Evolutionary conservation across 2,329 filamentous ascomycete genomes (phyloP), one percentile per base, ranked within the genome.

Genomic region (Sporothrix dimorphospora): DNA sequence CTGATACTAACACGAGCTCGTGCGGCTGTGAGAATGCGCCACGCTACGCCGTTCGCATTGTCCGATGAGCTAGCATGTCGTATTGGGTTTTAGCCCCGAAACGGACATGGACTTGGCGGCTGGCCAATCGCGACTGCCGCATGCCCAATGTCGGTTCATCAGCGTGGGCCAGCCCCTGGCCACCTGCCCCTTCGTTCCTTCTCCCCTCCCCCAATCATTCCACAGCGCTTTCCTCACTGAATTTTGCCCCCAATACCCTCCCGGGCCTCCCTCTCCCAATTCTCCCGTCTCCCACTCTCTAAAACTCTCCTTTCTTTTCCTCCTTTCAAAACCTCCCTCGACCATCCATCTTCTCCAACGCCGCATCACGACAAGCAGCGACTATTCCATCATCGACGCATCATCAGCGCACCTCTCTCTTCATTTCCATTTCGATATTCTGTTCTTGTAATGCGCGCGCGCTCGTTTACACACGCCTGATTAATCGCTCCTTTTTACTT

Each of bases 111-210:
- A 21, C 59, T 27, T 65, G 59, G 59, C n/a, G 45, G 11, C 27
- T 68, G 47, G 47, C 65, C 65, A 68, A 68, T 68, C 47, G 47
- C 47, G 30, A 68, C 65, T 68, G 27, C 65, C 65, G 19, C 6
- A 68, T 47, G 27, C 7, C 24, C 45, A 49, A 30, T 66, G 61
- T n/a, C n/a, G n/a, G n/a, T n/a, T n/a, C n/a, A n/a, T n/a, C n/a
- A n/a, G n/a, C n/a, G n/a, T n/a, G n/a, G n/a, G n/a, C n/a, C n/a
- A n/a, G n/a, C n/a, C n/a, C n/a, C n/a, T 53, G 49, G 49, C 53
- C 27, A 57, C 53, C 24, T 57, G 53, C 53, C 27, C 16, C 53
- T 57, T 57, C 27, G 34, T 45, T 38, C 38, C 34, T 21, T 61
- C 40, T 9, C 34, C 49, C 21, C 6, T 24, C 55, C 55, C 16